phyloP scores from a whole-genome alignment of 306 rosid species.

The Cajanus cajan region DNA sequence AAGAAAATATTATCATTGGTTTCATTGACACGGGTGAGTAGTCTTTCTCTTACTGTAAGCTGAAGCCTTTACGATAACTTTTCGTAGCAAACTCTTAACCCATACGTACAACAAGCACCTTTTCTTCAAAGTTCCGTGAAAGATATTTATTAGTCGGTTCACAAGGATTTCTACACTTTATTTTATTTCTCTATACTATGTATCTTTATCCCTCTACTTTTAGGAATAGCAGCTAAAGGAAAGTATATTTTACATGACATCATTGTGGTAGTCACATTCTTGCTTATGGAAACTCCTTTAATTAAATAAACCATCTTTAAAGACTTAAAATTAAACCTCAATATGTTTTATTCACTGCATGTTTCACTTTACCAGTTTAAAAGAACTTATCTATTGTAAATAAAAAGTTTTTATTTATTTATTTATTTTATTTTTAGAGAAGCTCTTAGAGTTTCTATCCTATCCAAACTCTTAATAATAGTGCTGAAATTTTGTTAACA shows the following conservation, averaged over 20 bases:
- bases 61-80: slow-evolving; percentile 24
- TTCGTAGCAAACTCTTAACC: slow-evolving; percentile 11
- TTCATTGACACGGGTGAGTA: slow-evolving; percentile 72
- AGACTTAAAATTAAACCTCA: slow-evolving; percentile 6
- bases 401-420: too few relatives aligned
- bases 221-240: background rate
- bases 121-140: slow-evolving; percentile 21
- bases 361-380: too few relatives aligned
- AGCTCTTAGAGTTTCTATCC: too few relatives aligned
- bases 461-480: too few relatives aligned
- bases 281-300: background rate
- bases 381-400: too few relatives aligned
- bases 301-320: background rate
- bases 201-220: slow-evolving; percentile 19
- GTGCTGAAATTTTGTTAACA: background rate
- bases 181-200: slow-evolving; percentile 22
- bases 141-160: slow-evolving; percentile 27
- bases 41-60: background rate
- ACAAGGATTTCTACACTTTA: slow-evolving; percentile 16
- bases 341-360: background rate
- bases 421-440: too few relatives aligned
- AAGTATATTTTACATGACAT: slow-evolving; percentile 20
- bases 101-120: slow-evolving; percentile 17
- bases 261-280: slow-evolving; percentile 15
- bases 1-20: slow-evolving; percentile 66